phyloP scores from a whole-genome alignment of 495 filamentous ascomycete genomes.

The Daldinia childiae region DNA sequence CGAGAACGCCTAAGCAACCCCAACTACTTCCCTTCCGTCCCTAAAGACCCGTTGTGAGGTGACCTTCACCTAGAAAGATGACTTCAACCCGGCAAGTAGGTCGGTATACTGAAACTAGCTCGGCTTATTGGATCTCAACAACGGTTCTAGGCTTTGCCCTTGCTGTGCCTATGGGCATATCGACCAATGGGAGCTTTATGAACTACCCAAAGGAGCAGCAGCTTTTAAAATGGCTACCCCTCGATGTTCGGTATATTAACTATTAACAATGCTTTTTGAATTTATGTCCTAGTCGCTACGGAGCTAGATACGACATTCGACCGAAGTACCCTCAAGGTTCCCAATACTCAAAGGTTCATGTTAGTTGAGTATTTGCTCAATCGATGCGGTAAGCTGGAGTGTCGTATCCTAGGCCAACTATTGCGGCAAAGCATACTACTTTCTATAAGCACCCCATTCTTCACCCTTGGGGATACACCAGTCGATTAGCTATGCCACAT shows the following conservation, averaged over 20 bases:
- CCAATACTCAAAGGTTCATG: slow-evolving; percentile 8
- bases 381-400: slow-evolving; percentile 26
- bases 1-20: slow-evolving; percentile 83
- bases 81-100: slow-evolving; percentile 7
- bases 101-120: slow-evolving; percentile 1
- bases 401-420: slow-evolving; percentile 31
- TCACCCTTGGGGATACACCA: slow-evolving; percentile 17
- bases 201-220: slow-evolving; percentile 2
- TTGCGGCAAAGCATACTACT: slow-evolving; percentile 32
- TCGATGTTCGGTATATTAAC: neutral
- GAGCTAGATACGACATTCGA: slow-evolving; percentile 19
- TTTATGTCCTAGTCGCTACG: neutral
- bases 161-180: slow-evolving; percentile 9
- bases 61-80: neutral
- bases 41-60: slow-evolving; percentile 67
- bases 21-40: slow-evolving; percentile 83
- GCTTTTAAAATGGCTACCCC: neutral
- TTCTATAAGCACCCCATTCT: slow-evolving; percentile 21
- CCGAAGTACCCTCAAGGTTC: slow-evolving; percentile 14
- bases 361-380: slow-evolving; percentile 6
- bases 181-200: slow-evolving; percentile 8
- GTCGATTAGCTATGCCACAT: slow-evolving; percentile 17
- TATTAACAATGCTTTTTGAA: slow-evolving; percentile 9
- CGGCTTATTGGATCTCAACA: neutral
- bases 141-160: neutral